Base-by-base conservation (phyloP, 2,329 filamentous ascomycete species). In the Talaromyces sp. region DNA sequence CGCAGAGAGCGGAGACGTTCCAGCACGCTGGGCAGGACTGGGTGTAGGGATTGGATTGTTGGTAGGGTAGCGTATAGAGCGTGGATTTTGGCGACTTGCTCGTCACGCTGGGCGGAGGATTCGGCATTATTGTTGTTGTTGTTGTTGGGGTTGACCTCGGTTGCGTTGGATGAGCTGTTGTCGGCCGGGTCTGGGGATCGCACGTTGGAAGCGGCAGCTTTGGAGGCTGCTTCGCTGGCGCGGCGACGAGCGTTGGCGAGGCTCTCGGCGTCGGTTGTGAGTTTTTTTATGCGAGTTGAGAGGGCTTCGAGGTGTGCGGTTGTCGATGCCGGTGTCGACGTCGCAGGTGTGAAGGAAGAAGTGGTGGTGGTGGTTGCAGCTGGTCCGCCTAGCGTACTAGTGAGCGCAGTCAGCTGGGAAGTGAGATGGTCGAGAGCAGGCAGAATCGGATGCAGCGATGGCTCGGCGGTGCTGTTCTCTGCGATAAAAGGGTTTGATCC, bases 51-150 rank as follows among this genome's bases (percentile, higher is more conserved):
- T 75, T 96, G 92, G 62, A 99, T 95, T 0, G 91, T 95, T 1
- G 92, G 89, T 16, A 99, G 80, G 3, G 92, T 91, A 1, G 90
- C 89, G 75, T 97, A 97, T 5, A 99, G 84, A 1, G 93, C 91
- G 66, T 96, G 95, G 73, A 99, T 90, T 74, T 96, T 96, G 59
- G 90, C 84, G 47, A 87, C 84, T 68, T 96, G 90, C 68, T 96
- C 92, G 8, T 78, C 76, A 4, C 78, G 70, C 1, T 76, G 68
- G 3, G 78, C 73, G 8, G 73, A 79, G 18, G 81, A 79, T 16
- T 65, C 64, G 54, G 71, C 70, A 53, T 71, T 71, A 87, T 33
- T 30, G 23, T 23, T 23, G 23, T 23, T 23, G 23, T 23, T 65
- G 8, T 9, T 18, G 18, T 64, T n/a, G 53, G 70, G 70, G 57